These are phyloP conservation scores for Amaranthus tricolor DNA, from an alignment of 179 eudicot genomes.

Conservation along the genomic window DNA sequence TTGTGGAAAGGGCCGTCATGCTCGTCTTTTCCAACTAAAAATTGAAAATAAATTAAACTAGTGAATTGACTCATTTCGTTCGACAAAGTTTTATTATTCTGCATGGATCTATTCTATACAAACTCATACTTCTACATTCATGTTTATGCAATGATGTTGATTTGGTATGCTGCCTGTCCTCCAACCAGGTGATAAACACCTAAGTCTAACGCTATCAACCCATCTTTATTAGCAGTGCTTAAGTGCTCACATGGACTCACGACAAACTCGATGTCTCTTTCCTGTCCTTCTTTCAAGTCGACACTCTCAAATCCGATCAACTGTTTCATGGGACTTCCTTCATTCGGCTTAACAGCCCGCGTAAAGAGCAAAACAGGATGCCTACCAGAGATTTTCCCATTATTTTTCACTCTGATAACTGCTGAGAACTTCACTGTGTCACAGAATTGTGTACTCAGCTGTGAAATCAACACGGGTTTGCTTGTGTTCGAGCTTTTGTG, in stretches of 20 bases:
- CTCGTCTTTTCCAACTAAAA: too few relatives aligned
- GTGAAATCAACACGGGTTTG: slow-evolving; percentile 33
- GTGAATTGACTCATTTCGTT: neutral
- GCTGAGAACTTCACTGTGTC: slow-evolving; percentile 28
- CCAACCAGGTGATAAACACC: slow-evolving; percentile 27
- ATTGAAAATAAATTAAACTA: too few relatives aligned
- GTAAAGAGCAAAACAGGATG: slow-evolving; percentile 59
- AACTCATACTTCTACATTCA: neutral
- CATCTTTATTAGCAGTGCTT: slow-evolving; percentile 32
- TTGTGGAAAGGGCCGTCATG: too few relatives aligned
- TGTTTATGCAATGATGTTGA: slow-evolving; percentile 6
- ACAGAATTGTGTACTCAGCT: slow-evolving; percentile 23
- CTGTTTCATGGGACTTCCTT: slow-evolving; percentile 43
- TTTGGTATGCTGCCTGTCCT: slow-evolving; percentile 25
- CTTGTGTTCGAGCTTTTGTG: slow-evolving; percentile 23
- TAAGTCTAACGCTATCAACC: slow-evolving; percentile 27
- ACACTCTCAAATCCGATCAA: slow-evolving; percentile 51
- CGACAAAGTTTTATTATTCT: slow-evolving; percentile 2
- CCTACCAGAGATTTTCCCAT: slow-evolving; percentile 44
- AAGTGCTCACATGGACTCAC: slow-evolving; percentile 43
- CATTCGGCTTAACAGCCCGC: slow-evolving; percentile 24
- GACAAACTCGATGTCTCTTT: slow-evolving; percentile 19
- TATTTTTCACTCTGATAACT: slow-evolving; percentile 42
- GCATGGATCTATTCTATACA: neutral
- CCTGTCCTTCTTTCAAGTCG: slow-evolving; percentile 34